phyloP scores from a whole-genome alignment of 129 eudicot species.

The Gnaphalium uliginosum region DNA sequence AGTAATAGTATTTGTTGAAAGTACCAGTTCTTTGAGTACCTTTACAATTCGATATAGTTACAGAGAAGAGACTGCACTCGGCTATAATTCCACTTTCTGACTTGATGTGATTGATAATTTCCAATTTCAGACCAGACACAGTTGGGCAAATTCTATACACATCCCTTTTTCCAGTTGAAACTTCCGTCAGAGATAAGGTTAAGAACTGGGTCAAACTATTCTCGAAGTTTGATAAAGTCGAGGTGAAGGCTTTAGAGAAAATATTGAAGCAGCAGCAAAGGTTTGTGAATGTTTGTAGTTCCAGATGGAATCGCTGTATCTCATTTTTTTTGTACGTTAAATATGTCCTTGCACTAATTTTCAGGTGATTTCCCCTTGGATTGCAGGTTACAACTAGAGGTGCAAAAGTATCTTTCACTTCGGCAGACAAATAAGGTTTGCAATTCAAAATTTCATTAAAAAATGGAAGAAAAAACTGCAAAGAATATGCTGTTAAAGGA shows the following conservation, averaged over 20 bases:
- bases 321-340: conserved; percentile 23
- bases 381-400: conserved; percentile 84
- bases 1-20: not conserved
- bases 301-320: conserved; percentile 12
- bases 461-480: not conserved
- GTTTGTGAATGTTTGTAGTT: conserved; percentile 43
- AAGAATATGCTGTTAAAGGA: conserved; percentile 23
- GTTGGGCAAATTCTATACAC: conserved; percentile 65
- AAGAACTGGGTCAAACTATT: conserved; percentile 71
- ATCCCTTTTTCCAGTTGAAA: conserved; percentile 72
- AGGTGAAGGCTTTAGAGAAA: conserved; percentile 87
- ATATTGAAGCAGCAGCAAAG: conserved; percentile 88
- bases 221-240: conserved; percentile 74
- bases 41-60: not conserved
- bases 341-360: conserved; percentile 35
- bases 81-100: conserved; percentile 1
- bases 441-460: not conserved
- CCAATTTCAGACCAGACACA: conserved; percentile 63
- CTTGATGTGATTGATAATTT: conserved; percentile 22
- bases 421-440: conserved; percentile 76
- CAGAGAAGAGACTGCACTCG: not conserved
- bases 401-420: conserved; percentile 80
- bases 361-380: conserved; percentile 38
- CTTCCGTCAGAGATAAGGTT: conserved; percentile 71
- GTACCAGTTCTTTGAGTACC: not conserved